Evolutionary conservation across 75 land plant genomes (phyloP), one percentile per base, ranked within the genome.

Genomic region (Cupressus sempervirens): DNA sequence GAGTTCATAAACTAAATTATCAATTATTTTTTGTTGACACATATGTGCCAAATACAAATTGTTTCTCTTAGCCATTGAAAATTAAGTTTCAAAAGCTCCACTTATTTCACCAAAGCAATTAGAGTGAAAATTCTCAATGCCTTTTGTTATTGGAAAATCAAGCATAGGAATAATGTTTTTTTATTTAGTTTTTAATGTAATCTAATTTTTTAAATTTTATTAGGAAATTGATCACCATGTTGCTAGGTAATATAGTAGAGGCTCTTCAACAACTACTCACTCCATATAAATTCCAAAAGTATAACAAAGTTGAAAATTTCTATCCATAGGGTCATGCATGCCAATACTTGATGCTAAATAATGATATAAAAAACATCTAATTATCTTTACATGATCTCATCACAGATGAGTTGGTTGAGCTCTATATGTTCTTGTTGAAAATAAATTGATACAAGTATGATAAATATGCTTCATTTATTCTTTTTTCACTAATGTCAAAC

Each of bases 281-380:
- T 91, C 99, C 99, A 98, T 15, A 98, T 98, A 76, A 93, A 92
- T 54, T 95, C 97, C 91, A 88, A 87, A 32, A 95, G 91, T 36
- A 85, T 90, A 86, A 90, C 88, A 76, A 97, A 96, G 45, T 98
- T 94, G 14, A 98, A 91, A 86, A 96, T 98, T 79, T 98, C 99
- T 82, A 98, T 96, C 99, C 99, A 98, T 68, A 98, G 99, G 85
- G 99, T 98, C 98, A 98, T 96, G 90, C 99, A 98, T 3, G 99
- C 96, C 18, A 98, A 84, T 32, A 98, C 99, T 73, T 98, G 99
- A 89, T 98, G 99, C 70, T 98, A 98, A n/a, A 98, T 97, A 90
- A 98, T 98, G 80, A 98, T 98, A 85, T 98, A 98, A 15, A 98
- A 98, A 43, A 98, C 98, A 92, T 98, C 99, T 70, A 98, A 97